phyloP scores from a whole-genome alignment of 1,284 basidiomycete genomes.

The Malassezia sympodialis region DNA sequence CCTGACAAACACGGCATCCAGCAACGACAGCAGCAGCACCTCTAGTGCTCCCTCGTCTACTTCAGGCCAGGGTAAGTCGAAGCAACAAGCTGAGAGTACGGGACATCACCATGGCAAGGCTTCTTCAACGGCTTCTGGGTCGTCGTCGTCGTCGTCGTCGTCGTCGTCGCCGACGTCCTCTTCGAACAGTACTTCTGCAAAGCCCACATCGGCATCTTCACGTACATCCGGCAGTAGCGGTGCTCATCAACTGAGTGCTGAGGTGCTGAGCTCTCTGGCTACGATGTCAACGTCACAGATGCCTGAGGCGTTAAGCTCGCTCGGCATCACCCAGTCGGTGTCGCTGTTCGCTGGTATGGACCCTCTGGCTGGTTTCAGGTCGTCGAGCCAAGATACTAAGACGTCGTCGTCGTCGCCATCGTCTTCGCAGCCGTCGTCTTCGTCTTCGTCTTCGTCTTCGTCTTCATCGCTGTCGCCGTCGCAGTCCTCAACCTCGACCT shows the following conservation, averaged over 20 bases:
- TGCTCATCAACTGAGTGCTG: background rate
- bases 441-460: background rate
- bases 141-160: conserved; percentile 4
- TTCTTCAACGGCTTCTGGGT: background rate
- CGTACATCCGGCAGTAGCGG: background rate
- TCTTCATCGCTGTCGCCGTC: background rate
- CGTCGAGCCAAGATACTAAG: background rate
- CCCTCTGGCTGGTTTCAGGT: background rate
- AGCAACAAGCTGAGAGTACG: background rate
- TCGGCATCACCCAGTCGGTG: background rate
- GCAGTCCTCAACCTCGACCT: background rate
- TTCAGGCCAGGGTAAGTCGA: background rate
- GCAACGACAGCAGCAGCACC: background rate
- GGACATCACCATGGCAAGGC: background rate
- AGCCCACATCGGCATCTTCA: background rate
- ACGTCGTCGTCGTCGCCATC: background rate
- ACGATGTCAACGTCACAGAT: background rate
- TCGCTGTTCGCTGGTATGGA: conserved; percentile 4
- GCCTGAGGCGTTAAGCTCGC: background rate
- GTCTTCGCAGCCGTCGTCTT: background rate
- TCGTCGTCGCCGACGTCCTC: background rate
- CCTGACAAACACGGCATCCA: background rate
- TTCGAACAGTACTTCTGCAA: background rate
- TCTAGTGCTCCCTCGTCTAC: background rate
- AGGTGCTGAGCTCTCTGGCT: background rate